phyloP scores from a whole-genome alignment of 1,139 yeast genomes.

The Candida sp. region DNA sequence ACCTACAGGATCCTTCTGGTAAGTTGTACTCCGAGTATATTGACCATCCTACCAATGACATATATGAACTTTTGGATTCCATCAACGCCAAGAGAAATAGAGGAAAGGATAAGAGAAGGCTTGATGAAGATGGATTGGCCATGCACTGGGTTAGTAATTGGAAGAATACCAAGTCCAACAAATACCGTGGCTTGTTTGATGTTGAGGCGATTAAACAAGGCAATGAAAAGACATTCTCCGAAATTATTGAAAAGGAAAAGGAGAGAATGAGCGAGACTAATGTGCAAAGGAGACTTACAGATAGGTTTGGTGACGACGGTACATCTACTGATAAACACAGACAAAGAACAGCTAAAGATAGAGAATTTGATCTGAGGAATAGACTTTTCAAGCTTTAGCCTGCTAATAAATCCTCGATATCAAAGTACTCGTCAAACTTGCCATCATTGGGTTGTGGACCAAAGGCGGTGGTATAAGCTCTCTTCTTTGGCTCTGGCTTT shows the following conservation, averaged over 20 bases:
- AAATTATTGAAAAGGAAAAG: constrained; percentile 31
- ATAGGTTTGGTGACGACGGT: constrained; percentile 49
- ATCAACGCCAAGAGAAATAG: constrained; percentile 51
- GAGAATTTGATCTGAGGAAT: constrained; percentile 46
- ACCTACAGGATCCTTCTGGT: constrained; percentile 60
- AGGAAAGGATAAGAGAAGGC: constrained; percentile 32
- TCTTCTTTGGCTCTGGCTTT: constrained; percentile 17
- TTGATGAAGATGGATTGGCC: constrained; percentile 68
- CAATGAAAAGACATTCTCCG: constrained; percentile 27
- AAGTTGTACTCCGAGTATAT: constrained; percentile 49
- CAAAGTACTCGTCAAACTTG: constrained; percentile 34
- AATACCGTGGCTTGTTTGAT: constrained; percentile 42
- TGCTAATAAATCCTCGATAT: constrained; percentile 32
- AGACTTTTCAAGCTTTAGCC: constrained; percentile 37
- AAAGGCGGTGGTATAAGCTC: constrained; percentile 12
- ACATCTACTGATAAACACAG: constrained; percentile 38
- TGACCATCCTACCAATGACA: constrained; percentile 74
- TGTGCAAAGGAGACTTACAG: constrained; percentile 31
- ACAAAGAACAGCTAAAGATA: constrained; percentile 50
- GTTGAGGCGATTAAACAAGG: constrained; percentile 35
- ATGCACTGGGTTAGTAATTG: constrained; percentile 69
- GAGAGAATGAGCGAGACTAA: constrained; percentile 32
- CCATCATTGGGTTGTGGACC: constrained; percentile 25
- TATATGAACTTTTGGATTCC: constrained; percentile 61
- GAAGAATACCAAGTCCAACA: constrained; percentile 57